Evolutionary conservation across 352 stramenopile species (phyloP), one percentile per base, ranked within the genome.

Genomic region (Phytophthora europaea): DNA sequence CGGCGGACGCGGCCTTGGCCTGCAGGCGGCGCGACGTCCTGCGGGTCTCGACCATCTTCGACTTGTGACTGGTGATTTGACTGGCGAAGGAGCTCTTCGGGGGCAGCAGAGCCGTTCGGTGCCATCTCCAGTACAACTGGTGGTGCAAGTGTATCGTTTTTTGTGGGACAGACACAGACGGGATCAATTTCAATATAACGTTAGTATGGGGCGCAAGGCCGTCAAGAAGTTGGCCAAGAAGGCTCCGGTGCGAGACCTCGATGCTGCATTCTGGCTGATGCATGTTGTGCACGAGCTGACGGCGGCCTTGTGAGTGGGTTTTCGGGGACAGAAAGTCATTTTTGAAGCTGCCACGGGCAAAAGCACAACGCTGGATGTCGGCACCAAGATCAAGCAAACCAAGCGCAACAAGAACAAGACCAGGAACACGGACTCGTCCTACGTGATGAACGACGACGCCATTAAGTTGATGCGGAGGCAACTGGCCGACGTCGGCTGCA

Each of bases 31-130:
- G 80, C 31, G 84, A 89, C 59, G 80, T 85, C 28, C 87, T 64
- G 67, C 87, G 82, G 59, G 87, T 94, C 43, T 82, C 76, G 50
- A 94, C 87, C 87, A 94, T 94, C 16, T 58, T 66, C 10, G 36
- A 22, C 60, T 50, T 50, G 40, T 15, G 1, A 33, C 31, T 23
- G 51, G n/a, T 33, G 31, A 4, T 68, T 67, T 78, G 74, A 69
- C 61, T 78, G 70, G 73, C 43, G 38, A 47, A 15, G 8, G 40
- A 50, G 40, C 40, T 6, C 0, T 50, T 50, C 40, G 40, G 40
- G 40, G 40, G 40, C 40, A 10, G 16, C 8, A 50, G 40, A 0
- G 1, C 0, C 13, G 40, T 22, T n/a, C 16, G 40, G 40, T 22
- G 40, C 13, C 3, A 15, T 43, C 12, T 43, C 2, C 0, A 3